Evolutionary conservation across 2,329 filamentous ascomycete species (phyloP), one percentile per base, ranked within the genome.

Genomic region (Trichoderma asperellum): DNA sequence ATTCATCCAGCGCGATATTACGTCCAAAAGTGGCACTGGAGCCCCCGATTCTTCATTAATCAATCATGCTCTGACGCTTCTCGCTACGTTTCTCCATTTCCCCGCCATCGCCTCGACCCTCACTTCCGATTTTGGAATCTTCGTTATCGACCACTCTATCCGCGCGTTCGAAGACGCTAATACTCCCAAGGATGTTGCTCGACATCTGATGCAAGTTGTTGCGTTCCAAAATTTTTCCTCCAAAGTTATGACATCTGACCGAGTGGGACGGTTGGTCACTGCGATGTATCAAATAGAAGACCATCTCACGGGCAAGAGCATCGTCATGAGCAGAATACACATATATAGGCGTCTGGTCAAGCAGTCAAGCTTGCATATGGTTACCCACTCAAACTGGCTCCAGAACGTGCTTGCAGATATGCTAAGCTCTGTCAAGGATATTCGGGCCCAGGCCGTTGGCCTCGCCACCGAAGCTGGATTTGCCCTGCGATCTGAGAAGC

Each of bases 1-100:
- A 70, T 97, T 94, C 76, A 93, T 98, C 68, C 89, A 91, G 75
- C 87, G 94, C 70, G 96, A 99, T 77, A 84, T 97, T 29, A 86
- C 85, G 7, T 85, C 88, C 12, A 89, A 88, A 72, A 84, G 86
- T 43, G 77, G 84, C 6, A 81, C 85, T 70, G 86, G 88, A 62
- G 80, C 77, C 57, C 82, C 82, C 68, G 92, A 97, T 74, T 86
- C 86, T 1, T 90, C 90, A 56, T 85, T 98, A 14, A 86, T 90
- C 59, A 91, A 90, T 64, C 91, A 96, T 73, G 91, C 94, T 3
- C 82, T 97, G 65, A 92, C 89, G 70, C 83, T 98, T 5, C 86
- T 96, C 27, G 88, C 88, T 70, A 92, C 90, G 2, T 90, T 98
- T 69, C 85, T 97, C 4, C 90, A 91, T 78, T 91, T 92, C 70